phyloP scores from a whole-genome alignment of 805 yeast genomes.

The Saccharomyces mikatae region DNA sequence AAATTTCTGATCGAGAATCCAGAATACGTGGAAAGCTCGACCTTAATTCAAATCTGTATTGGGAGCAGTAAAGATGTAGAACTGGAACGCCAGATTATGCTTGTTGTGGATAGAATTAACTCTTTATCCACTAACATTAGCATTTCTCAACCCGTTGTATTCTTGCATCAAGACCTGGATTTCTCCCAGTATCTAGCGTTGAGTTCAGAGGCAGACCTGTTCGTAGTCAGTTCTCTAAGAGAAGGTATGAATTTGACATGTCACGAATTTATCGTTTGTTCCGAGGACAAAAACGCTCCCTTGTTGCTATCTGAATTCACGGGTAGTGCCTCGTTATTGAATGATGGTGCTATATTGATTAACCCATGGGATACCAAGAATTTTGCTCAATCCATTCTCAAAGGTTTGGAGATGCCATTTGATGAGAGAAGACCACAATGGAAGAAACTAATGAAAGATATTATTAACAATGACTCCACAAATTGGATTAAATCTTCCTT shows the following conservation, averaged over 20 bases:
- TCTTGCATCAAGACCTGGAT: constrained; percentile 80
- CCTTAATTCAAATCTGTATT: constrained; percentile 74
- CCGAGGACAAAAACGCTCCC: constrained; percentile 66
- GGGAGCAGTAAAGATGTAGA: constrained; percentile 51
- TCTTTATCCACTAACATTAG: constrained; percentile 66
- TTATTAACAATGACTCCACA: constrained; percentile 59
- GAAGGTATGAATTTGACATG: constrained; percentile 97
- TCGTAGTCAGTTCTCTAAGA: constrained; percentile 83
- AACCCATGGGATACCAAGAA: constrained; percentile 85
- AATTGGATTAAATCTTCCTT: constrained; percentile 64
- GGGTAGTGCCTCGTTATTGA: constrained; percentile 79
- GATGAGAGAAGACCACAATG: constrained; percentile 57
- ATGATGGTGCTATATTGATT: constrained; percentile 61
- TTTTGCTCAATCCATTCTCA: constrained; percentile 54
- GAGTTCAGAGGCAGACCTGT: constrained; percentile 75
- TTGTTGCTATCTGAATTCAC: constrained; percentile 86
- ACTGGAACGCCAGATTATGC: constrained; percentile 64
- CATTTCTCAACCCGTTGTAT: constrained; percentile 71
- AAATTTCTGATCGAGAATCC: constrained; percentile 67
- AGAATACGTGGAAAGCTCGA: constrained; percentile 55
- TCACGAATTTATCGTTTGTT: constrained; percentile 82
- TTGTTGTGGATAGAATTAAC: constrained; percentile 80
- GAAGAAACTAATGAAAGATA: constrained; percentile 50
- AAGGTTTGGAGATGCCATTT: constrained; percentile 55
- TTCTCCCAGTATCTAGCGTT: constrained; percentile 86